phyloP scores from a whole-genome alignment of 768 basidiomycete genomes.

The Boletus pseudo-olivaceus region DNA sequence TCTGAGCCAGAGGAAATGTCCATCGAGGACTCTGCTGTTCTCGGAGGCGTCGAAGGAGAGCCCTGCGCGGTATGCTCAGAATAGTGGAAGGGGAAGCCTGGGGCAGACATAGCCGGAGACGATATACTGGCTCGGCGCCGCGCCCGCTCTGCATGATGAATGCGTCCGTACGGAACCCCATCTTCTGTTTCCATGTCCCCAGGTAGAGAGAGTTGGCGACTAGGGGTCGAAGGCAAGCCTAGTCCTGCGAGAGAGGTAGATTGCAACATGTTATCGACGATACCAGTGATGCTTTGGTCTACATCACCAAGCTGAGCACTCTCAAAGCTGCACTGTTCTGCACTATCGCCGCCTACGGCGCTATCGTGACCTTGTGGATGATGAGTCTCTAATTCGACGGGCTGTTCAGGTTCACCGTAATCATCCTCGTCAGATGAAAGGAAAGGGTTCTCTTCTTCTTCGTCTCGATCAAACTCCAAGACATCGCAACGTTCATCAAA shows the following conservation, averaged over 20 bases:
- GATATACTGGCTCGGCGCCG: conserved; percentile 31
- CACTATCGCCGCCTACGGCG: background rate
- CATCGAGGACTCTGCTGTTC: conserved; percentile 22
- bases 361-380: conserved; percentile 11
- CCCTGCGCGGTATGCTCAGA: conserved; percentile 12
- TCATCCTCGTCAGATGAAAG: conserved; percentile 37
- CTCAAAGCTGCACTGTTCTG: conserved; percentile 34
- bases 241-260: conserved; percentile 21
- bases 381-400: conserved; percentile 6
- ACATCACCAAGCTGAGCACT: conserved; percentile 42
- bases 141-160: conserved; percentile 56
- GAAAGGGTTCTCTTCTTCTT: conserved; percentile 53
- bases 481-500: conserved; percentile 81
- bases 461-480: conserved; percentile 70
- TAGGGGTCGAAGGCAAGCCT: conserved; percentile 28
- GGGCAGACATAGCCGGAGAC: conserved; percentile 29
- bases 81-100: conserved; percentile 36
- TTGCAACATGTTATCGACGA: conserved; percentile 68
- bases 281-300: conserved; percentile 61
- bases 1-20: conserved; percentile 12
- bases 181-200: conserved; percentile 57
- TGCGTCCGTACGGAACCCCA: conserved; percentile 60
- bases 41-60: conserved; percentile 25
- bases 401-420: conserved; percentile 18
- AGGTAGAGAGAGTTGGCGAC: conserved; percentile 43